Evolutionary conservation across 208 protist genomes (phyloP).

Genomic region (Trichomonas vaginalis): DNA sequence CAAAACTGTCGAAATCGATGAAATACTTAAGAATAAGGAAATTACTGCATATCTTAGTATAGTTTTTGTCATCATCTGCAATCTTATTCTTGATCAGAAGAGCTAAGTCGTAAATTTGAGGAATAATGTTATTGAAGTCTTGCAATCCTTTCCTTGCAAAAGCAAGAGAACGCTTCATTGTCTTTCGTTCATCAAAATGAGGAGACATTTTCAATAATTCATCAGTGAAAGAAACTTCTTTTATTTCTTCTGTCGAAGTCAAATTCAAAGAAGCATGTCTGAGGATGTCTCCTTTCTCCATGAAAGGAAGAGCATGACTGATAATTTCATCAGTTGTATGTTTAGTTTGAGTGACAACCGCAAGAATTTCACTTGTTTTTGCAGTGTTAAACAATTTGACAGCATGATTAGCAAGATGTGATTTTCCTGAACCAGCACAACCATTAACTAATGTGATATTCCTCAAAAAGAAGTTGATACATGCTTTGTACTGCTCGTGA

Average conservation of each 20-base stretch:
- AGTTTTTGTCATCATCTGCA: background rate
- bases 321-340: background rate
- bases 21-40: too few relatives aligned
- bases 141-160: too few relatives aligned
- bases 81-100: background rate
- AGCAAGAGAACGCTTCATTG: too few relatives aligned
- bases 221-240: background rate
- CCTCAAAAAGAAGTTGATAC: background rate
- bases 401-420: background rate
- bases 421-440: background rate
- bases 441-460: background rate
- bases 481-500: background rate
- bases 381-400: background rate
- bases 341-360: background rate
- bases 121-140: background rate
- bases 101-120: background rate
- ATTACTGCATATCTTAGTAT: background rate
- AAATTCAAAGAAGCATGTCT: too few relatives aligned
- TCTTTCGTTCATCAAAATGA: too few relatives aligned
- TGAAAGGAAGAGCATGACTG: background rate
- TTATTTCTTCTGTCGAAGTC: background rate
- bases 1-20: too few relatives aligned
- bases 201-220: background rate
- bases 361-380: background rate
- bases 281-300: background rate